Base-by-base conservation (phyloP, 2,329 filamentous ascomycete species). In the Monilinia fructigena region DNA sequence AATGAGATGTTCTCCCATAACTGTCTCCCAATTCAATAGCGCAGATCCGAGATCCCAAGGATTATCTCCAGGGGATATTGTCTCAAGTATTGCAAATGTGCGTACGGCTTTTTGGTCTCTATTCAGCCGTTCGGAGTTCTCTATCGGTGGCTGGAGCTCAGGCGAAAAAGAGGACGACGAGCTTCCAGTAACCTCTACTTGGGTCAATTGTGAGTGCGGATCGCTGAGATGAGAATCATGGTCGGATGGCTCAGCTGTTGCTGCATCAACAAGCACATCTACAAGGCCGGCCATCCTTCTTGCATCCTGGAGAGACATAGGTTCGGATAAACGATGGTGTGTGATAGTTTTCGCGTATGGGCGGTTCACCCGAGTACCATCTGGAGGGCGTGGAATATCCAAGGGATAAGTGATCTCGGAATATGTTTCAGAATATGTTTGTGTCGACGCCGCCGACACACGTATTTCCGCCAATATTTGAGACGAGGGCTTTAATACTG, bases 1-100 rank as follows among this genome's bases (percentile, higher is more conserved):
- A 18, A 89, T 68, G 2, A 87, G 70, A 26, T 79, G 85, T 56
- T 83, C 79, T 0, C 94, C 94, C 88, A 99, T 92, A 31, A 97
- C 86, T 18, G 89, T 84, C 70, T 86, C 85, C 79, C 93, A 89
- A 74, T 98, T 98, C 38, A 81, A 78, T 69, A 84, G 82, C 11
- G 79, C 78, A 40, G 76, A 80, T 2, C 90, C 91, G 0, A 95
- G 80, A 72, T 96, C 86, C 88, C 92, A 99, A 0, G 92, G 92
- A 71, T 97, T 97, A 72, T 95, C 89, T 12, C 91, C 89, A 0
- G 86, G 83, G 3, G 86, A 81, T 0, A 90, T 14, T 54, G 69
- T 91, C 68, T 86, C 83, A 2, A 97, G 80, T 52, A 98, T 89
- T 16, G 91, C 92, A 75, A 96, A 98, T 14, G 85, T 89, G 38